These are phyloP conservation scores for Diplogelasinospora grovesii DNA, from an alignment of 495 filamentous ascomycete genomes.

Conservation along the genomic window DNA sequence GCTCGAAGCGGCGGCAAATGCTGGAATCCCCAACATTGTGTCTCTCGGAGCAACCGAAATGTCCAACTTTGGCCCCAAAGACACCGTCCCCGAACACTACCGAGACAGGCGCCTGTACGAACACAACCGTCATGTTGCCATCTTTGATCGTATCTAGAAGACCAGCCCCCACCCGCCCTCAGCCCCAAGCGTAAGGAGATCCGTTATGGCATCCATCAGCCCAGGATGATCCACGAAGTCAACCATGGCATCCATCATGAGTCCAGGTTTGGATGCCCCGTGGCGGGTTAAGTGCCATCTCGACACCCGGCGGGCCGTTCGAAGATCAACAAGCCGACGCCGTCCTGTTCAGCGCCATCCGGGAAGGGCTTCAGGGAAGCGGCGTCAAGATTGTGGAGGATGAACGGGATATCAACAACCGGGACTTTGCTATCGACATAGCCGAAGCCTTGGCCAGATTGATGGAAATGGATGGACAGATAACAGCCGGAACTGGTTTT, in stretches of 20 bases:
- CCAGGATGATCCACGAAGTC: too few species aligned
- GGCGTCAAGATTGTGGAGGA: constrained; percentile 30
- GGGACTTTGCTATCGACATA: constrained; percentile 34
- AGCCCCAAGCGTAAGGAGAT: too few species aligned
- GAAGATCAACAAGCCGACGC: constrained; percentile 29
- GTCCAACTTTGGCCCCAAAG: constrained; percentile 56
- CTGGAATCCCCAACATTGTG: constrained; percentile 55
- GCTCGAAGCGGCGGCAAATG: constrained; percentile 46
- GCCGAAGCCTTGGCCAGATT: constrained; percentile 23
- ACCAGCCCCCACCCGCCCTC: too few species aligned
- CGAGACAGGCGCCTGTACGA: constrained; percentile 43
- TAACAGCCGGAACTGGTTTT: too few species aligned
- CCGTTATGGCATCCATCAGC: too few species aligned
- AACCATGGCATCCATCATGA: too few species aligned
- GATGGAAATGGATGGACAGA: constrained; percentile 12
- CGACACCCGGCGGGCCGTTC: constrained; percentile 26
- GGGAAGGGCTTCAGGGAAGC: constrained; percentile 25
- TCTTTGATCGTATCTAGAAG: too few species aligned
- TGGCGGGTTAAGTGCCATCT: constrained; percentile 39
- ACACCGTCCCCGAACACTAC: constrained; percentile 47
- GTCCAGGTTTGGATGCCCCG: constrained; percentile 52
- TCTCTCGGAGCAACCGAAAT: constrained; percentile 62
- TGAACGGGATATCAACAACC: constrained; percentile 33
- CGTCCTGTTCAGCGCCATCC: constrained; percentile 38
- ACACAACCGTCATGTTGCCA: constrained; percentile 63